Conservation (phyloP, 129 eudicot species). For the Silybum marianum region DNA sequence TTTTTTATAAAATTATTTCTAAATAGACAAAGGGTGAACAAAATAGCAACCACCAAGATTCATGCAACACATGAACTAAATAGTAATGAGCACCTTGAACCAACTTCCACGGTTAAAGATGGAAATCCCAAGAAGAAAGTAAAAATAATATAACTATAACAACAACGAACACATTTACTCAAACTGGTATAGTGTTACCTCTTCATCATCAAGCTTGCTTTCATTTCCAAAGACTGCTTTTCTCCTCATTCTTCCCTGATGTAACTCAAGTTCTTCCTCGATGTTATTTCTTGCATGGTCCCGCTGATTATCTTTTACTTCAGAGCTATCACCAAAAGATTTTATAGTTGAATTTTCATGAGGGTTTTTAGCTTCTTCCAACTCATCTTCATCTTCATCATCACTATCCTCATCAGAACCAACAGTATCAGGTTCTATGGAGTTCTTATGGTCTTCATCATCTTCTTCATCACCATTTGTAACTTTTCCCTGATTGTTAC, state of each 20-base stretch:
- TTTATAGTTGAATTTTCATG: slow-evolving; percentile 28
- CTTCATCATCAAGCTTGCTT: slow-evolving; percentile 44
- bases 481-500: slow-evolving; percentile 27
- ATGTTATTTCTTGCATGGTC: slow-evolving; percentile 27
- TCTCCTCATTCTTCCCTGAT: slow-evolving; percentile 82
- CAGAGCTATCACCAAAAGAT: slow-evolving; percentile 33
- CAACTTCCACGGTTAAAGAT: not conserved
- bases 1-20: not conserved
- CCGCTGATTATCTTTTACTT: slow-evolving; percentile 35
- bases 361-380: slow-evolving; percentile 24
- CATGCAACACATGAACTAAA: not conserved
- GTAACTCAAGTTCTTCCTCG: slow-evolving; percentile 59
- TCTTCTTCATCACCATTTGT: slow-evolving; percentile 33
- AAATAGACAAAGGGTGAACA: too few species aligned
- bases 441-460: slow-evolving; percentile 33
- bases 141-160: not conserved
- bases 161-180: not conserved
- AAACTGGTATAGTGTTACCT: slow-evolving; percentile 39
- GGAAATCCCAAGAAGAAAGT: slow-evolving; percentile 6
- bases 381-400: slow-evolving; percentile 38
- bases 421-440: slow-evolving; percentile 39
- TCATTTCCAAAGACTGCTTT: slow-evolving; percentile 70
- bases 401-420: slow-evolving; percentile 59
- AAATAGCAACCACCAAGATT: too few species aligned
- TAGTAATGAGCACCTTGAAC: not conserved